Evolutionary conservation across 352 stramenopile genomes (phyloP), one percentile per base, ranked within the genome.

Genomic region (Globisporangium splendens): DNA sequence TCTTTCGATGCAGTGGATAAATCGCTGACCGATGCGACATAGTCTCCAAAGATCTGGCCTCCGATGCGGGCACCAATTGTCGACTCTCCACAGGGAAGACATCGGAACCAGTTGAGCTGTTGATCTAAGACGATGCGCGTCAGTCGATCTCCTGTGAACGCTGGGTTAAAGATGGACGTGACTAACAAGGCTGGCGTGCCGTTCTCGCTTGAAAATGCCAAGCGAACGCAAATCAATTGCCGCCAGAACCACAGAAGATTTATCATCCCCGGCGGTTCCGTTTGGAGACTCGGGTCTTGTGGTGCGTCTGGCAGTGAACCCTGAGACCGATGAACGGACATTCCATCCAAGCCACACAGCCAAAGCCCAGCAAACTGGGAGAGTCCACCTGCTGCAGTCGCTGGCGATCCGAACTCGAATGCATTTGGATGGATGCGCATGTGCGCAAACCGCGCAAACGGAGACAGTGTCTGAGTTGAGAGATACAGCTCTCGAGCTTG

Each of bases 61-160:
- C 35, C 33, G n/a, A 56, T n/a, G 11, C 17, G 13, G 21, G 21
- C 33, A 17, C 24, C 50, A 33, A 47, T 35, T 21, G n/a, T 56
- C 12, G 51, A 56, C n/a, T 56, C 51, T 3, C 51, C 51, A 21
- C n/a, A 5, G 5, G 51, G 51, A 31, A 56, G 20, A 28, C 51
- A 49, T 2, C 38, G 38, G 21, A 56, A 49, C 51, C 51, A 56
- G 51, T 44, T 35, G 15, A 17, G 51, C 13, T 49, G 51, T 7
- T 56, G 39, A 10, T 56, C 51, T 5, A 56, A 15, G 11, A 56
- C 51, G 12, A 56, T 4, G 2, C 35, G 35, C 51, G 18, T 20
- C 28, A 10, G 6, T 21, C 24, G 20, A 20, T 28, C 24, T 17
- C 42, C 20, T 12, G n/a, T 47, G 35, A 21, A 3, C 17, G 51